A percentile compares a stretch with the other conserved stretches of the same genome.
phyloP scores from a whole-genome alignment of 2,329 filamentous ascomycete genomes.

The Claviceps maximensis region DNA sequence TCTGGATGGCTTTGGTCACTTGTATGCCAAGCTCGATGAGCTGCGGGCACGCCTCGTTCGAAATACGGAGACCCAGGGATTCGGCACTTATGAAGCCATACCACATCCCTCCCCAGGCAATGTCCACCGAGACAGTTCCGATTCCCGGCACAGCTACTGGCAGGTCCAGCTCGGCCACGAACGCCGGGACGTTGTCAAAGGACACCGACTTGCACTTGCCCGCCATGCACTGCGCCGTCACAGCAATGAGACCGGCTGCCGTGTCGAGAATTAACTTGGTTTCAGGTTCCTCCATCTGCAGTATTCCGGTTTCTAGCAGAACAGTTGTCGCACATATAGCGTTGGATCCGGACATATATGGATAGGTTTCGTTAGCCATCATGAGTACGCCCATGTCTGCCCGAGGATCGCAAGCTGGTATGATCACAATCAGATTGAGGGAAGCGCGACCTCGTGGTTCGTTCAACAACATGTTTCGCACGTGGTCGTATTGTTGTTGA shows the following conservation, averaged over 20 bases:
- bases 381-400: constrained; percentile 33
- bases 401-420: constrained; percentile 28
- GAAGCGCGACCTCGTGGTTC: constrained; percentile 31
- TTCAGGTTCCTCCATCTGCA: constrained; percentile 29
- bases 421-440: constrained; percentile 26
- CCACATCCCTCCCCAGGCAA: constrained; percentile 34
- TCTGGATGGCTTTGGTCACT: constrained; percentile 27
- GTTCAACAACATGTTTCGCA: constrained; percentile 30
- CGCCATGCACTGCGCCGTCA: constrained; percentile 26
- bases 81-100: constrained; percentile 28
- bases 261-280: constrained; percentile 29
- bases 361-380: constrained; percentile 32
- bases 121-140: constrained; percentile 25
- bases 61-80: constrained; percentile 22
- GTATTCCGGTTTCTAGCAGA: constrained; percentile 32
- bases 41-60: constrained; percentile 17
- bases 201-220: constrained; percentile 30
- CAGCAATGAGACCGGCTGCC: constrained; percentile 27
- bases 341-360: constrained; percentile 28
- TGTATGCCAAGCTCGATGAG: constrained; percentile 28
- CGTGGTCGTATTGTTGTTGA: constrained; percentile 22
- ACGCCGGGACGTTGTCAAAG: constrained; percentile 32
- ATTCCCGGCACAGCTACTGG: constrained; percentile 26
- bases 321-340: constrained; percentile 30
- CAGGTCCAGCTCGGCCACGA: constrained; percentile 26